Percentiles rank a stretch among this genome's conserved stretches.
Evolutionary conservation across 495 filamentous ascomycete genomes (phyloP).

Genomic region (Penicillium argentinense): DNA sequence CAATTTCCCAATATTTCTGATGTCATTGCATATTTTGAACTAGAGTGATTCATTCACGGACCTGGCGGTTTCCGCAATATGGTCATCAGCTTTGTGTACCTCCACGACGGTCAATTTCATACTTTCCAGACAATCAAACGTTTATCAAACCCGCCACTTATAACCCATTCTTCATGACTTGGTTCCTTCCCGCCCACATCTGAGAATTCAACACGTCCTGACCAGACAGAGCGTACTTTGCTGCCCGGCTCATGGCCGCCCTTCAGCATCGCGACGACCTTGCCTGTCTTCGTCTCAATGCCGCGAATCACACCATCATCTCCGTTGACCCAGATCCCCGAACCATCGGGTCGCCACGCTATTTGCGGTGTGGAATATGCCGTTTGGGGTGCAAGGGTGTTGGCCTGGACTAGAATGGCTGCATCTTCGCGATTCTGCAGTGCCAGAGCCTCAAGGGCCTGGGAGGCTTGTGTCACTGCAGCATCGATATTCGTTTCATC

Average conservation of each 20-base stretch:
- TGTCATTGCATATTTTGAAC: not conserved
- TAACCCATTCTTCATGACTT: conserved; percentile 52
- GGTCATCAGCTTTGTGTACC: no score
- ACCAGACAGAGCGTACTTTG: conserved; percentile 67
- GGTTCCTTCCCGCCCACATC: conserved; percentile 22
- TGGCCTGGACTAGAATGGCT: conserved; percentile 58
- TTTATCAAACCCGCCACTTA: conserved; percentile 72
- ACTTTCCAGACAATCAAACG: conserved; percentile 59
- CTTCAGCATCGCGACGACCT: conserved; percentile 49
- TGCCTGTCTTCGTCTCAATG: conserved; percentile 61
- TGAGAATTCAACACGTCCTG: conserved; percentile 48
- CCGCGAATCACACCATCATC: conserved; percentile 68
- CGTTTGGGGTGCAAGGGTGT: conserved; percentile 65
- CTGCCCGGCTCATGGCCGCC: conserved; percentile 57
- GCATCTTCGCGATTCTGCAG: conserved; percentile 59
- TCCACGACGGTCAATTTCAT: no score
- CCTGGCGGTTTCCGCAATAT: no score
- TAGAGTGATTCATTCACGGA: not conserved
- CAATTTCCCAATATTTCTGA: not conserved
- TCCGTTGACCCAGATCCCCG: conserved; percentile 67
- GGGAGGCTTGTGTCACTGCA: conserved; percentile 45
- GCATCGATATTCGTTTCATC: conserved; percentile 11
- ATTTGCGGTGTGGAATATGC: conserved; percentile 65
- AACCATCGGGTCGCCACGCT: conserved; percentile 64
- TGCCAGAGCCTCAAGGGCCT: conserved; percentile 47